Base-by-base conservation (phyloP, 768 basidiomycete species). In the Termitomyces sp. region DNA sequence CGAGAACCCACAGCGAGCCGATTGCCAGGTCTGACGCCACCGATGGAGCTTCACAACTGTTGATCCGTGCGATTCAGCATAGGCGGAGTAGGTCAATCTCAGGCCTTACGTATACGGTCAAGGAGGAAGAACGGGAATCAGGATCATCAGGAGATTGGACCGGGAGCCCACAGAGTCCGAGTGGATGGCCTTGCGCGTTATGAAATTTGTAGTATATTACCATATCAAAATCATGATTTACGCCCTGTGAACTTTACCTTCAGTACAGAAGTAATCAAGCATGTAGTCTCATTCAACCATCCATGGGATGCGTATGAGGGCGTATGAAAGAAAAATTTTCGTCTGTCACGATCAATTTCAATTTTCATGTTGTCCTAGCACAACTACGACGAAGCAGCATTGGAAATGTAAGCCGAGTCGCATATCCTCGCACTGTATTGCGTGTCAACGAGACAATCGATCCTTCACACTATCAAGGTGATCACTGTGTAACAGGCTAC, bases 31-130 rank as follows among this genome's bases (percentile, higher is more conserved):
- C 58, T 55, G 37, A 36, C 51, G 6, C 36, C 57, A 31, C 24
- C 13, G 27, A 36, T 33, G 60, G 52, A 31, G 13, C 47, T 58
- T 31, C 53, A 4, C 44, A 42, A 30, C 58, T 53, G 27, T 62
- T 60, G 54, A 41, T 61, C 12, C 58, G 65, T 27, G 53, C 67
- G 8, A 57, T 59, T 24, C 61, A 64, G 36, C 66, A 68, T 54
- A 62, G 67, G 47, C 67, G 55, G 58, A 68, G 67, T 58, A 67
- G 66, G 41, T 68, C 67, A 18, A 58, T 66, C 20, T 68, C 67
- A 4, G 67, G 66, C 2, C 49, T 68, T 9, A 47, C 60, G 33
- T 62, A 62, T 41, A 60, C 61, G 20, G 61, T 62, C 24, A 52
- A 52, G 33, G 50, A 24, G 20, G 50, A 49, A 34, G 52, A 50